phyloP scores from a whole-genome alignment of 179 eudicot genomes.

The Silene coronaria region DNA sequence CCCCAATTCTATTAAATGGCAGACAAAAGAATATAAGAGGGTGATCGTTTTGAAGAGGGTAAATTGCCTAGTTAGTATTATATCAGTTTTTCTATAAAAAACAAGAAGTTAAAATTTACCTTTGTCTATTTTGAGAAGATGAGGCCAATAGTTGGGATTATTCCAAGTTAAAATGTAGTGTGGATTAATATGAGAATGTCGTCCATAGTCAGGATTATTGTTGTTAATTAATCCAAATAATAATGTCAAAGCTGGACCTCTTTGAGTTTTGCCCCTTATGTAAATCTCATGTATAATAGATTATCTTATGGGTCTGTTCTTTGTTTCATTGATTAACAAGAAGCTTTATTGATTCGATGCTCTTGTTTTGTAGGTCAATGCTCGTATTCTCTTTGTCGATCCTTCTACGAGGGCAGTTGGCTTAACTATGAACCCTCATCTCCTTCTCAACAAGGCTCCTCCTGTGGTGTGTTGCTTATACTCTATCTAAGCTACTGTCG shows the following conservation, averaged over 20 bases:
- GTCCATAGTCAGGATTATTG: no score
- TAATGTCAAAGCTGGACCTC: background rate
- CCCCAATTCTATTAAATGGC: no score
- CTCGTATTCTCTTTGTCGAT: slow-evolving; percentile 88
- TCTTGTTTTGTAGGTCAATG: slow-evolving; percentile 54
- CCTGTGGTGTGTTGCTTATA: slow-evolving; percentile 52
- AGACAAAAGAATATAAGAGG: no score
- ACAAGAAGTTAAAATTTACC: no score
- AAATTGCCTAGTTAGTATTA: no score
- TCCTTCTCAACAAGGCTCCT: slow-evolving; percentile 77
- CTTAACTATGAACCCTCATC: slow-evolving; percentile 85
- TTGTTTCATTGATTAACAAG: slow-evolving; percentile 2
- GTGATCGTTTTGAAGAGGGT: no score
- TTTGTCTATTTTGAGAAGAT: no score
- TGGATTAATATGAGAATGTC: no score
- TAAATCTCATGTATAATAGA: slow-evolving; percentile 1
- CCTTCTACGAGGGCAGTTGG: slow-evolving; percentile 94
- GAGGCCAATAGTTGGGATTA: no score
- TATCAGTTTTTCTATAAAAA: no score
- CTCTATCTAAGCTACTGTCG: slow-evolving; percentile 8
- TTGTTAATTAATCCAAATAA: no score
- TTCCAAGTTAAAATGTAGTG: no score
- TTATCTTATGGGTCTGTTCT: background rate
- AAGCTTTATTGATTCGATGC: background rate
- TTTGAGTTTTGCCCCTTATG: background rate